Base-by-base conservation (phyloP, 306 rosid genomes). In the Medicago lupulina region DNA sequence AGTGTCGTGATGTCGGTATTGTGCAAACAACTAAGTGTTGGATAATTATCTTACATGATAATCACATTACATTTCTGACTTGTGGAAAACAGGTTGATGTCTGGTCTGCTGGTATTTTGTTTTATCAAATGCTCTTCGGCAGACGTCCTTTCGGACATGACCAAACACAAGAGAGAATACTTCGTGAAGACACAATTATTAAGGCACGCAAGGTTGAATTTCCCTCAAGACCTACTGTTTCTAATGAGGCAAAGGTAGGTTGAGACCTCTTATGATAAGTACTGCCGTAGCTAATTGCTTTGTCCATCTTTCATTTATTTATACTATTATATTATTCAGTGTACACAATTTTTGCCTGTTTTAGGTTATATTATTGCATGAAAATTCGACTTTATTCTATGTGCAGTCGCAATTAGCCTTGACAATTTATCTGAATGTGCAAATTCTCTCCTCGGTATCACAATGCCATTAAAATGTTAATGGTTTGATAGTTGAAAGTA, bases 121-220 rank as follows among this genome's bases (percentile, higher is more conserved):
- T 92, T 74, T 96, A 90, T 81, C 99, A 96, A 90, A 92, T 96
- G 97, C 96, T 96, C 75, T 92, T 92, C 76, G 99, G 99, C 6
- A 86, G 78, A 81, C 98, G 99, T 14, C 99, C 99, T 49, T 96
- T 96, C 13, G 99, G 99, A 74, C 99, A 96, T 58, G 98, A 96
- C 81, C 98, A 96, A 85, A 76, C 92, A 8, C 99, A 96, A 82
- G 98, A 96, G 83, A 86, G 97, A 67, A 96, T 96, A 85, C 91
- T 96, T 62, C 96, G 97, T 3, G 99, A 96, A 82, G 99, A 96
- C 86, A 96, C 99, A 13, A 96, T 96, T 62, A 96, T 96, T 63
- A 90, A 96, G 85, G 99, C 99, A 47, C 97, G 97, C 46, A 92
- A 86, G 80, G 97, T 96, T 76, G 99, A 96, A 44, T 96, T 96